Base-by-base conservation (phyloP, 225 moss, liverwort and hornwort genomes). In the Pseudoscleropodium purum region DNA sequence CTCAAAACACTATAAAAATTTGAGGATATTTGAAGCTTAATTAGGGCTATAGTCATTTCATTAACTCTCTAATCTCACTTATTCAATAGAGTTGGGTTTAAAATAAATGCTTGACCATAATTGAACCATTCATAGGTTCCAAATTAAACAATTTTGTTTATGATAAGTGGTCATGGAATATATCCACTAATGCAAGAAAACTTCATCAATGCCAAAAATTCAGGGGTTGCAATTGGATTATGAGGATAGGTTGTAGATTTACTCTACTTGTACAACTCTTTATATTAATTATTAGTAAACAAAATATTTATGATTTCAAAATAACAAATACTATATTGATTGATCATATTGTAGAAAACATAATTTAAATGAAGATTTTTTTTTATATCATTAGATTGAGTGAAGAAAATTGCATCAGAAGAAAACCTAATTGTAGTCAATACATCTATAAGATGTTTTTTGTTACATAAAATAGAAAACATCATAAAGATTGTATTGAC, bases 211-310 rank as follows among this genome's bases (percentile, higher is more conserved):
- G 26, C 9, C 13, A 41, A 41, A 73, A 43, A 16, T 73, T 43
- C 0, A 73, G 1, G 5, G 10, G 3, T 73, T 47, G 47, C 47
- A 47, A 10, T 47, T 73, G 17, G 17, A 17, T 45, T 27, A 43
- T 45, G 1, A 45, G 0, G 29, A 5, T 1, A 0, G 2, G 6
- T 29, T 3, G 2, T 29, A 6, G 9, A 2, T 45, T 73, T 29
- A 6, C 0, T 74, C 6, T 4, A 73, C 5, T 0, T 73, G 2
- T 29, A 29, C 17, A 43, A 9, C 3, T 72, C 3, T 15, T 9
- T 43, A 9, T 43, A 45, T 16, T 45, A 10, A 16, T 73, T 6
- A 9, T 73, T 17, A 29, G 4, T 6, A 9, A 3, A 29, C 17
- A 74, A 74, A 17, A 10, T 6, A 45, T 17, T 17, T 29, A 29